These are phyloP conservation scores for Plectosphaerella cucumerina DNA, from an alignment of 2,329 filamentous ascomycete genomes.

Conservation along the genomic window DNA sequence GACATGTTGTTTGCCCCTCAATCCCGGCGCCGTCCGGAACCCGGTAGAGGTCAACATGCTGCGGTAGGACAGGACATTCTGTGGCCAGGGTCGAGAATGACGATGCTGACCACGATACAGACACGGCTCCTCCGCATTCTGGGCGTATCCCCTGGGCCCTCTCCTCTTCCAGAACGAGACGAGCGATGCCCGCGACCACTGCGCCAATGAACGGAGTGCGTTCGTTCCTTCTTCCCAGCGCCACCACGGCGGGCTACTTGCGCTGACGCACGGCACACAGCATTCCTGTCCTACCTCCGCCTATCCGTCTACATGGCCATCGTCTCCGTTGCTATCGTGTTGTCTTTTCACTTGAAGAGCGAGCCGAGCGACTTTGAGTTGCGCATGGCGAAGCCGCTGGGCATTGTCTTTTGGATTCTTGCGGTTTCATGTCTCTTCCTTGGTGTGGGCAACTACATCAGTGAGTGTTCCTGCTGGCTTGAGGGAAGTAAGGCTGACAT, in stretches of 20 bases:
- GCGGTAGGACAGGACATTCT: conserved; percentile 24
- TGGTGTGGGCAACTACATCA: conserved; percentile 84
- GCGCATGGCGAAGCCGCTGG: conserved; percentile 76
- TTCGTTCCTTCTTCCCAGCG: neutral
- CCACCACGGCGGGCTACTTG: neutral
- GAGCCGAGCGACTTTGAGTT: conserved; percentile 67
- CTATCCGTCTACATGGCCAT: conserved; percentile 88
- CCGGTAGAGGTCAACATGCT: conserved; percentile 42
- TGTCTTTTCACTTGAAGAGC: conserved; percentile 86
- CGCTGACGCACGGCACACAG: conserved; percentile 22
- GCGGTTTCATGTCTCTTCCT: conserved; percentile 71
- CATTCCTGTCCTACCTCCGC: conserved; percentile 87
- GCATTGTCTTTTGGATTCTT: conserved; percentile 82
- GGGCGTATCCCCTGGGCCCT: conserved; percentile 58
- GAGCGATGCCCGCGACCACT: conserved; percentile 73
- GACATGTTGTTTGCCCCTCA: conserved; percentile 35
- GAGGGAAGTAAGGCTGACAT: too few relatives aligned
- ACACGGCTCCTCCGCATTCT: conserved; percentile 40
- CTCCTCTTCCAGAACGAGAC: conserved; percentile 71
- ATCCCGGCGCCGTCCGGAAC: conserved; percentile 24
- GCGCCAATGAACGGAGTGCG: conserved; percentile 70
- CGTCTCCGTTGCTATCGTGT: conserved; percentile 82
- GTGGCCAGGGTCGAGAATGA: neutral
- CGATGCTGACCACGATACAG: conserved; percentile 16
- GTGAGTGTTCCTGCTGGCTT: conserved; percentile 41